Evolutionary conservation across 352 stramenopile species (phyloP).

Genomic region (Salisapilia sapeloensis): DNA sequence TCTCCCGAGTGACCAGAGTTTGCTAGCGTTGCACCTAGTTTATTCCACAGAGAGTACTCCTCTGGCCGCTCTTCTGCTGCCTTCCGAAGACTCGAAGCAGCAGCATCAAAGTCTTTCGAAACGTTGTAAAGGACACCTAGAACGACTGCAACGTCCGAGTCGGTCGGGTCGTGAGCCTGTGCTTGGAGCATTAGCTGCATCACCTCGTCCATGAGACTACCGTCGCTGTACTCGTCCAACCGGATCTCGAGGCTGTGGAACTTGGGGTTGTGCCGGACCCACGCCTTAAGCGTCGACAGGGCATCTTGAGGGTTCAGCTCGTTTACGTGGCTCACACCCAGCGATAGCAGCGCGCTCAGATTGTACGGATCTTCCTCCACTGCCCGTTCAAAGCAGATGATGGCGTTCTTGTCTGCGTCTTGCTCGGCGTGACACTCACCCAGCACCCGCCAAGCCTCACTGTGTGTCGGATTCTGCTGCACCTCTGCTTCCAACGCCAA

Average conservation of each 20-base stretch:
- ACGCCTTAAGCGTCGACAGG: slow-evolving; percentile 88
- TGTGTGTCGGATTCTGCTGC: slow-evolving; percentile 86
- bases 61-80: slow-evolving; percentile 67
- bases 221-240: slow-evolving; percentile 79
- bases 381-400: slow-evolving; percentile 86
- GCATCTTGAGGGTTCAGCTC: slow-evolving; percentile 89
- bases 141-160: slow-evolving; percentile 80
- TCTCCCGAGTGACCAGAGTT: slow-evolving; percentile 89
- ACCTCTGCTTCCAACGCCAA: slow-evolving; percentile 91
- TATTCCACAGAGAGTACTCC: slow-evolving; percentile 97
- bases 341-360: slow-evolving; percentile 81
- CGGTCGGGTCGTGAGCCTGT: slow-evolving; percentile 48
- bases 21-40: slow-evolving; percentile 92
- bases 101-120: slow-evolving; percentile 90
- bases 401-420: slow-evolving; percentile 91
- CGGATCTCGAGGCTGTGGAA: slow-evolving; percentile 88
- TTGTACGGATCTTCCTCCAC: slow-evolving; percentile 93
- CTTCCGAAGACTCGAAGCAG: slow-evolving; percentile 77
- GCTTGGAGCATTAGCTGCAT: slow-evolving; percentile 90
- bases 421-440: slow-evolving; percentile 92
- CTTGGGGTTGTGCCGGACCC: slow-evolving; percentile 94
- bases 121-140: slow-evolving; percentile 96
- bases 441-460: slow-evolving; percentile 89
- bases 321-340: slow-evolving; percentile 95
- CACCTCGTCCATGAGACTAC: slow-evolving; percentile 84